Evolutionary conservation across 2,329 filamentous ascomycete species (phyloP), one percentile per base, ranked within the genome.

Genomic region (Chaetomium strumarium): DNA sequence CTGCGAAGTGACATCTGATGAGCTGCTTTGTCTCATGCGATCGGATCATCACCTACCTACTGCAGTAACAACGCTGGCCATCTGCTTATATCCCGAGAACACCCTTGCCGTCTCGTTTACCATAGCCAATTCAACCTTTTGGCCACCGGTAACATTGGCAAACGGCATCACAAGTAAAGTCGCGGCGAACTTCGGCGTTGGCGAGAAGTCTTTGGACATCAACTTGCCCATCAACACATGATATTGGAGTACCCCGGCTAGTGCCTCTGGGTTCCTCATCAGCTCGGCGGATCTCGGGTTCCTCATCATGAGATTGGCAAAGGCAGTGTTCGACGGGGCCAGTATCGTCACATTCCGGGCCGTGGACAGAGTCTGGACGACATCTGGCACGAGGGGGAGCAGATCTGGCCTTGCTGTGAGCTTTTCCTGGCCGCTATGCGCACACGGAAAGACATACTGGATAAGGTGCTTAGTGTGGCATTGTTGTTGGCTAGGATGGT

Each of bases 61-160:
- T 5, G 59, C 54, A 12, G 51, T 55, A n/a, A 51, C 43, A 14
- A 60, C 59, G 2, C 37, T 51, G 10, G 58, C 51, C 1, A 36
- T 24, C 20, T 60, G 58, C 39, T 58, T 60, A 34, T 52, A 58
- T 2, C 59, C 59, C 3, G 51, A 57, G n/a, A 59, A 58, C 13
- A 61, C 37, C 37, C 29, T 55, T 7, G 55, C 56, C 1, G 56
- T 54, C 29, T 49, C 39, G 38, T 60, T 58, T 1, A 55, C 55
- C 39, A 52, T 46, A 0, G 44, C 51, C 16, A 61, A 17, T 10
- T 51, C 51, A 2, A 84, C 75, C 9, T 76, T 72, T 63, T 85
- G 83, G 2, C 80, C 81, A 29, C 74, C 77, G 2, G 79, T 81
- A 13, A 85, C 75, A 51, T 83, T 83, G 59, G 76, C 70, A 62